Evolutionary conservation across 1,139 yeast genomes (phyloP), one percentile per base, ranked within the genome.

Genomic region (Diutina siamensis): DNA sequence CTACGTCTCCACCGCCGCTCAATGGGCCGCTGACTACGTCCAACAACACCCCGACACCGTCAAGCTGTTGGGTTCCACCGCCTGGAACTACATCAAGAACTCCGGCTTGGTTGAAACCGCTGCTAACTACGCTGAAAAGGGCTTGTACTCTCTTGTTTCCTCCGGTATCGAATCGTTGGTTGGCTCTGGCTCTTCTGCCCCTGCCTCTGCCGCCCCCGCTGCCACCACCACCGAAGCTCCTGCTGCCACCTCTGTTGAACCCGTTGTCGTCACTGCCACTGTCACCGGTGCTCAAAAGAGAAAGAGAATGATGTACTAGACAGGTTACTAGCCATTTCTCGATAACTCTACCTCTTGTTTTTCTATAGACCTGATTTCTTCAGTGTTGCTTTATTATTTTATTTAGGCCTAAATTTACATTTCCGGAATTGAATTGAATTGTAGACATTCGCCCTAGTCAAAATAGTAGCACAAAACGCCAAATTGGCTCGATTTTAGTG

Each of bases 281-380:
- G 34, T 13, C 15, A 10, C 34, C 12, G 34, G 27, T 19, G 40
- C 20, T 21, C 8, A 27, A 8, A 35, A 35, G 22, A 22, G 27
- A 21, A 20, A 35, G 18, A 35, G 40, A 35, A 35, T 35, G 28
- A 19, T 35, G 28, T 35, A 35, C 40, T 35, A 35, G 20, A 8
- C 28, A n/a, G 8, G 22, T 35, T 7, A 15, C 15, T n/a, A 31
- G 34, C 12, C 10, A 25, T 10, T 10, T 31, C 15, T 7, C 15
- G 4, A 7, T 31, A 7, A 7, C 12, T 9, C 12, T 10, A 31
- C 15, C 15, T n/a, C 34, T 9, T n/a, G 4, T 25, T 25, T 31
- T 31, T n/a, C 15, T 31, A 31, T 12, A 9, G 34, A 31, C 34
- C 34, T 31, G 34, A 31, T n/a, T 25, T n/a, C n/a, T 13, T 31